Evolutionary conservation across 768 basidiomycete genomes (phyloP).

Genomic region (Clitopilus passeckerianus): DNA sequence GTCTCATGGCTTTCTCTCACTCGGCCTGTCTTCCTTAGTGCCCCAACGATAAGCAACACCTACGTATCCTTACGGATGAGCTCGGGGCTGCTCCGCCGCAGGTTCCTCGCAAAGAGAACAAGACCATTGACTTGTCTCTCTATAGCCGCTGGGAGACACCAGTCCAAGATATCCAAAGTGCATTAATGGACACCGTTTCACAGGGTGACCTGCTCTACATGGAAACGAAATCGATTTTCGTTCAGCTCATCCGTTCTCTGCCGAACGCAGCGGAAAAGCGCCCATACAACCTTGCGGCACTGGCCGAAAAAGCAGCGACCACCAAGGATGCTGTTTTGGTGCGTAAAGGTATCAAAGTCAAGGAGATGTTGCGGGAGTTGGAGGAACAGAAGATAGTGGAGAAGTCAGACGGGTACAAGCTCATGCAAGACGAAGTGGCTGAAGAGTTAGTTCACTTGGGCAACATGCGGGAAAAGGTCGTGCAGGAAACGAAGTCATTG

Average conservation of each 20-base stretch:
- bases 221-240: slow-evolving; percentile 99
- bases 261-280: slow-evolving; percentile 79
- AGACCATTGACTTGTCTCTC: slow-evolving; percentile 84
- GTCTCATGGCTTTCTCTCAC: background rate
- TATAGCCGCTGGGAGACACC: slow-evolving; percentile 99
- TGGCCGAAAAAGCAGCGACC: slow-evolving; percentile 94
- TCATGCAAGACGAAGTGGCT: slow-evolving; percentile 97
- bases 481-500: slow-evolving; percentile 86
- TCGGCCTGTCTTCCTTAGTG: slow-evolving; percentile 45
- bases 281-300: slow-evolving; percentile 82
- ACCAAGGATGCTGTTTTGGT: slow-evolving; percentile 96
- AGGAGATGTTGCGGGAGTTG: slow-evolving; percentile 96
- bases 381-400: slow-evolving; percentile 90
- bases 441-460: slow-evolving; percentile 96
- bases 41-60: slow-evolving; percentile 95
- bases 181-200: slow-evolving; percentile 95
- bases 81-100: slow-evolving; percentile 90
- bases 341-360: slow-evolving; percentile 97
- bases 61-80: slow-evolving; percentile 95
- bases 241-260: slow-evolving; percentile 93
- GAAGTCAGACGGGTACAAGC: slow-evolving; percentile 73
- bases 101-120: slow-evolving; percentile 97
- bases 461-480: slow-evolving; percentile 92
- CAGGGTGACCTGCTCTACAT: slow-evolving; percentile 99
- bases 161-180: slow-evolving; percentile 94